Evolutionary conservation across 805 yeast species (phyloP).

Genomic region (Yamadazyma sp.): DNA sequence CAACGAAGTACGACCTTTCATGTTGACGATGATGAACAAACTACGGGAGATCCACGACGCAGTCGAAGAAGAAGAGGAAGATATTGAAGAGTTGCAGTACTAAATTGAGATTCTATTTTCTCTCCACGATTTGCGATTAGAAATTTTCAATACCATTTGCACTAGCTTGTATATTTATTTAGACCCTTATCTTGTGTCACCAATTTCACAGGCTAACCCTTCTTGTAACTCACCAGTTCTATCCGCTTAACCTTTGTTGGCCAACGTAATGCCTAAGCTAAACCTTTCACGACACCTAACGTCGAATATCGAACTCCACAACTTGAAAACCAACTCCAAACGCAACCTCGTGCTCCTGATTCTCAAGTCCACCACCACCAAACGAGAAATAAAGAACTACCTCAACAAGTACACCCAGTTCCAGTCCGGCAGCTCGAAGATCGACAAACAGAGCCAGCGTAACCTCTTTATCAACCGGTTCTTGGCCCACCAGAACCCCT

Average conservation of each 20-base stretch:
- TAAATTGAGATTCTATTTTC: too few species aligned
- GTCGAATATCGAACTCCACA: constrained; percentile 36
- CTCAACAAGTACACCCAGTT: constrained; percentile 62
- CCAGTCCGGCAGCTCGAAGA: constrained; percentile 20
- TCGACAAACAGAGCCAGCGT: constrained; percentile 26
- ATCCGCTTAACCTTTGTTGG: too few species aligned
- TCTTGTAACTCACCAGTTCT: too few species aligned
- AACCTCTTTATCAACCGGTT: constrained; percentile 34
- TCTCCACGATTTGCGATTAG: too few species aligned
- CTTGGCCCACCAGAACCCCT: constrained; percentile 32
- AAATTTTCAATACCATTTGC: too few species aligned
- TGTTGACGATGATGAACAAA: constrained; percentile 77
- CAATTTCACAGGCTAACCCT: too few species aligned
- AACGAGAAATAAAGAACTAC: constrained; percentile 85
- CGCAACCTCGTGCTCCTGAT: constrained; percentile 79
- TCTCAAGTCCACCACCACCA: constrained; percentile 86
- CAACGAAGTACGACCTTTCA: constrained; percentile 83
- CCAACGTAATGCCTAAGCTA: constrained; percentile 6
- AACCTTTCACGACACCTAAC: constrained; percentile 24
- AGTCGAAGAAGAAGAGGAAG: constrained; percentile 14
- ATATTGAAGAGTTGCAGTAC: constrained; percentile 9
- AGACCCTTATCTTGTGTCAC: too few species aligned
- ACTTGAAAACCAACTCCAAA: constrained; percentile 45
- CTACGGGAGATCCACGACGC: constrained; percentile 55
- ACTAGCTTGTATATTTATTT: too few species aligned